Percentiles rank a stretch among this genome's conserved stretches.
Evolutionary conservation across 2,329 filamentous ascomycete species (phyloP).

Genomic region (Fusarium haematococcum): DNA sequence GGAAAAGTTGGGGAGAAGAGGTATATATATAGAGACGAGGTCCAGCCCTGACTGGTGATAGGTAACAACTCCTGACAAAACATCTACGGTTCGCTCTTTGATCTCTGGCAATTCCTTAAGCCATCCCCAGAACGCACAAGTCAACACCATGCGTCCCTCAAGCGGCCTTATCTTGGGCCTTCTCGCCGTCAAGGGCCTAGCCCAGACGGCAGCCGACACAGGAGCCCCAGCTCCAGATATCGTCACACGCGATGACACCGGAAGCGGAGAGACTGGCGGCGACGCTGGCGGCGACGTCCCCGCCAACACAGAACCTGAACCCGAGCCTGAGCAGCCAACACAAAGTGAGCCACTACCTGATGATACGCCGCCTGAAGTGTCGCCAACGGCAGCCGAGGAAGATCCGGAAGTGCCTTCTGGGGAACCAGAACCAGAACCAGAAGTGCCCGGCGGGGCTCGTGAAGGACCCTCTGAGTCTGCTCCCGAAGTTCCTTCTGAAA

Average conservation of each 20-base stretch:
- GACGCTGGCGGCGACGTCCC: not conserved
- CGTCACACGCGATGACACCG: not conserved
- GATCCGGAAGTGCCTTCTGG: not conserved
- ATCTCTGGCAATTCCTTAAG: not conserved
- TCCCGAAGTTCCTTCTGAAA: not conserved
- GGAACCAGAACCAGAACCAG: not conserved
- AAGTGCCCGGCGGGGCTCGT: not conserved
- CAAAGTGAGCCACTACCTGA: not conserved
- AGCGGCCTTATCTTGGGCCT: conserved; percentile 3
- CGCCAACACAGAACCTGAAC: not conserved
- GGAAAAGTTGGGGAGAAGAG: not conserved
- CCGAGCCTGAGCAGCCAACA: not conserved
- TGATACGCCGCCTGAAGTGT: not conserved
- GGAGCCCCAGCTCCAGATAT: not conserved
- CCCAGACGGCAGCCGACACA: not conserved
- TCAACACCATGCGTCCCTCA: conserved; percentile 6
- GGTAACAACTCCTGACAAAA: not conserved
- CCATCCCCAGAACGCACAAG: not conserved
- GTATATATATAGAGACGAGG: not conserved
- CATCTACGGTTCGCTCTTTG: not conserved
- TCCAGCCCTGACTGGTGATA: not conserved
- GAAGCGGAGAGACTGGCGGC: not conserved
- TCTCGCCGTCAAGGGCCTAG: not conserved
- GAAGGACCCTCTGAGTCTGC: not conserved
- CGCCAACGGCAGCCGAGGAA: not conserved